Base-by-base conservation (phyloP, 2,329 filamentous ascomycete species). In the Drechslerella coelobrocha region DNA sequence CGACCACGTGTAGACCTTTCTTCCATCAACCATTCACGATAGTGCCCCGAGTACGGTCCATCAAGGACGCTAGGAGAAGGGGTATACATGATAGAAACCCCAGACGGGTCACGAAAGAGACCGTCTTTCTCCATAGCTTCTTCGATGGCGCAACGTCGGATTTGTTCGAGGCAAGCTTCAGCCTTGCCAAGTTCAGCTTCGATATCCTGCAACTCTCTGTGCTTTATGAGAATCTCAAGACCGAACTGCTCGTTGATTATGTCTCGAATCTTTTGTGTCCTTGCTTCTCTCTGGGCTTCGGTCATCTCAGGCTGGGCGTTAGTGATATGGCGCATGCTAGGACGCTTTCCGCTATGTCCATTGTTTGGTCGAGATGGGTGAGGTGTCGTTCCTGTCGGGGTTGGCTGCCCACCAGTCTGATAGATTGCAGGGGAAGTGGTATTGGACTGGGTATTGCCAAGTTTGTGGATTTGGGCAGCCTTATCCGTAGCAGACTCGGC, bases 181-280 rank as follows among this genome's bases (percentile, higher is more conserved):
- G 92, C 97, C 81, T 97, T 97, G 74, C 91, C 93, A 74, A 97
- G 84, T 81, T 97, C 94, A 80, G 96, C 92, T 78, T 97, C 91
- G 79, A 97, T 96, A 75, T 96, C 83, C 63, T 92, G 90, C 68
- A 97, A 81, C 81, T 99, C 94, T 76, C 94, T 88, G 80, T 99
- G 94, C 83, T 97, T 97, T 78, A 95, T 82, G 73, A 97, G 81
- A 57, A 97, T 92, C 81, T 97, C 92, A 74, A 94, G 85, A 76
- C 92, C 90, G 79, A 97, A 89, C 79, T 97, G 90, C 72, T 91
- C 87, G 77, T 92, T 88, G 77, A 97, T 89, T 34, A 85, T 84
- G 75, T 92, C 88, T 77, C 86, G 86, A 73, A 89, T 84, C 65
- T 81, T 82, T 37, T 87, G 81, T 75, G 84, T 72, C 73, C 80